Percentiles rank a stretch among this genome's conserved stretches.
These are phyloP conservation scores for Botrytis medusae DNA, from an alignment of 2,329 filamentous ascomycete species.

Conservation along the genomic window DNA sequence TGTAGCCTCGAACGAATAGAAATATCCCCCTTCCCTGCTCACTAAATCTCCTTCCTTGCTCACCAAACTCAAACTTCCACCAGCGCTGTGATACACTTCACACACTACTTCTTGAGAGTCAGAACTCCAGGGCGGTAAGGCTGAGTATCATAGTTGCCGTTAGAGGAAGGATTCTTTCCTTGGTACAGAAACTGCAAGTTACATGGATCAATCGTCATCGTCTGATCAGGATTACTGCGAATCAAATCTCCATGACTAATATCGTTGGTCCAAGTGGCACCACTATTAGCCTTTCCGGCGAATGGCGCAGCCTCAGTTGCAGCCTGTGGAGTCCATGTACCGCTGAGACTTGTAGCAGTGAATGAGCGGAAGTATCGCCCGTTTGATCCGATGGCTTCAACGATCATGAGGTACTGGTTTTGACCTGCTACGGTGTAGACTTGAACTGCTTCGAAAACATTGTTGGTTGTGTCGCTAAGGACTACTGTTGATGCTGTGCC, in stretches of 20 bases:
- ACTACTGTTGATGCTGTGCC: not conserved
- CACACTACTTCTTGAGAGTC: not conserved
- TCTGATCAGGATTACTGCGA: not conserved
- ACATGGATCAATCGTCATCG: not conserved
- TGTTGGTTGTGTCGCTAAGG: not conserved
- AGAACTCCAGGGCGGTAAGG: not conserved
- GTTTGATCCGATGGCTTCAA: not conserved
- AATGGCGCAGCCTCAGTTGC: not conserved
- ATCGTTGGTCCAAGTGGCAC: not conserved
- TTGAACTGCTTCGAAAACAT: not conserved
- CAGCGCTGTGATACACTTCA: not conserved
- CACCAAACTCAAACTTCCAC: not conserved
- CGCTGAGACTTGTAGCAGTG: not conserved
- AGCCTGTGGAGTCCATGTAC: not conserved
- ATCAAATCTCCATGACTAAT: not conserved
- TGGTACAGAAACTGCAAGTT: not conserved
- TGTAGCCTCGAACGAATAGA: not conserved
- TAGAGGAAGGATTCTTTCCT: not conserved
- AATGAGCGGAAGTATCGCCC: not conserved
- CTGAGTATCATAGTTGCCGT: not conserved
- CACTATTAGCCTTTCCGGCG: not conserved
- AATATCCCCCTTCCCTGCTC: not conserved
- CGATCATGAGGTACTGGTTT: not conserved
- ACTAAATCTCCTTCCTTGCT: not conserved
- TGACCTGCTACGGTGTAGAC: not conserved